phyloP scores from a whole-genome alignment of 202 grass and related monocot species.

The Panicum virgatum region DNA sequence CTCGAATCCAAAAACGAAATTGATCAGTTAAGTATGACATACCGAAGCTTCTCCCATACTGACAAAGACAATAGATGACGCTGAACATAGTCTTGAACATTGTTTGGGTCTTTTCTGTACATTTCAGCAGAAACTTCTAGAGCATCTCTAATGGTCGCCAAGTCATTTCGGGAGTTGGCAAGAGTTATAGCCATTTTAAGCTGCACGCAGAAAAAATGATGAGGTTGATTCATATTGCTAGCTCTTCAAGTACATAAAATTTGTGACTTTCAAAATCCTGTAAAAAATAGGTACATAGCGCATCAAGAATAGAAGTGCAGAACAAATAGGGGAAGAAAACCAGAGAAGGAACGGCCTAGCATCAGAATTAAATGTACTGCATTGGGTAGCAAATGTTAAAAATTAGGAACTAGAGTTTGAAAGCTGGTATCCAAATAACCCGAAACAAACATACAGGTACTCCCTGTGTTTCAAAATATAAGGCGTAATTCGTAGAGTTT shows the following conservation, averaged over 20 bases:
- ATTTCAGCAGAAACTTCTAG: conserved; percentile 99
- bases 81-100: conserved; percentile 97
- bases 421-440: conserved; percentile 15
- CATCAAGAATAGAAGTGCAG: conserved; percentile 16
- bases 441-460: not conserved
- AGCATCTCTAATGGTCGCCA: conserved; percentile 92
- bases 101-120: conserved; percentile 96
- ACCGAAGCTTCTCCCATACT: conserved; percentile 98
- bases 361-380: not conserved
- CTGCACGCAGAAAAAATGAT: conserved; percentile 49
- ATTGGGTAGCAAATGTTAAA: not conserved
- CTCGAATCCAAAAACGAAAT: not conserved
- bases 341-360: conserved; percentile 4
- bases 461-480: not conserved
- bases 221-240: conserved; percentile 29
- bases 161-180: conserved; percentile 75
- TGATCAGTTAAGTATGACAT: conserved; percentile 34
- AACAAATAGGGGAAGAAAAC: conserved; percentile 10
- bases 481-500: not conserved
- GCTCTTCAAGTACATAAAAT: conserved; percentile 4
- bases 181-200: conserved; percentile 93
- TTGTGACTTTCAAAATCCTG: conserved; percentile 10
- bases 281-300: not conserved
- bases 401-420: not conserved
- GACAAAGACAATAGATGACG: conserved; percentile 92